Evolutionary conservation across 352 stramenopile species (phyloP).

Genomic region (Phytopythium mirpurense): DNA sequence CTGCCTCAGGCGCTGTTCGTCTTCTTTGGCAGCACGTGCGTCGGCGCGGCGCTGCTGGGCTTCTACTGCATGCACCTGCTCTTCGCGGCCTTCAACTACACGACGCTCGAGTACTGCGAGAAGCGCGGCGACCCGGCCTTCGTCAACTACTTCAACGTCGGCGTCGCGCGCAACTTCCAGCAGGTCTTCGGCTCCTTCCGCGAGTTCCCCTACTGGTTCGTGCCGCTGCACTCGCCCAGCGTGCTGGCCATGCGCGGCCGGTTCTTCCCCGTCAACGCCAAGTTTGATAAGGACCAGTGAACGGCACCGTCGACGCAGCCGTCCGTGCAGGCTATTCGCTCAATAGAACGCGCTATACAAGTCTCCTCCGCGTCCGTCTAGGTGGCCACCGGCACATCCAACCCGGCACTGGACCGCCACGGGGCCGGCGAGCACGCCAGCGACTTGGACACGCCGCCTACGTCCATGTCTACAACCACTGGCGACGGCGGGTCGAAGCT

Average conservation of each 20-base stretch:
- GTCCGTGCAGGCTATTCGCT: no score
- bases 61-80: slow-evolving; percentile 80
- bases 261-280: slow-evolving; percentile 51
- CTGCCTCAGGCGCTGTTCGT: slow-evolving; percentile 43
- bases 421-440: not conserved
- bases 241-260: slow-evolving; percentile 32
- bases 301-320: not conserved
- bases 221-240: slow-evolving; percentile 59
- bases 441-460: not conserved
- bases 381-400: no score
- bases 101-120: slow-evolving; percentile 85
- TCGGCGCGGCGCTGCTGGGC: slow-evolving; percentile 58
- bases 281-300: slow-evolving; percentile 47
- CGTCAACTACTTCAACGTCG: slow-evolving; percentile 78
- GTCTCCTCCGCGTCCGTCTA: no score
- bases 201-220: slow-evolving; percentile 65
- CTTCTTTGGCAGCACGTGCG: slow-evolving; percentile 64
- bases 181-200: slow-evolving; percentile 66
- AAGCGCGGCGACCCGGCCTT: slow-evolving; percentile 74
- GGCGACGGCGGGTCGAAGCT: slow-evolving; percentile 37
- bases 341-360: no score
- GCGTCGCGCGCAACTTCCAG: slow-evolving; percentile 66
- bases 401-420: not conserved
- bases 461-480: slow-evolving; percentile 1
- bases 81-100: slow-evolving; percentile 67